phyloP scores from a whole-genome alignment of 2,329 filamentous ascomycete genomes.

The Cadophora malorum region DNA sequence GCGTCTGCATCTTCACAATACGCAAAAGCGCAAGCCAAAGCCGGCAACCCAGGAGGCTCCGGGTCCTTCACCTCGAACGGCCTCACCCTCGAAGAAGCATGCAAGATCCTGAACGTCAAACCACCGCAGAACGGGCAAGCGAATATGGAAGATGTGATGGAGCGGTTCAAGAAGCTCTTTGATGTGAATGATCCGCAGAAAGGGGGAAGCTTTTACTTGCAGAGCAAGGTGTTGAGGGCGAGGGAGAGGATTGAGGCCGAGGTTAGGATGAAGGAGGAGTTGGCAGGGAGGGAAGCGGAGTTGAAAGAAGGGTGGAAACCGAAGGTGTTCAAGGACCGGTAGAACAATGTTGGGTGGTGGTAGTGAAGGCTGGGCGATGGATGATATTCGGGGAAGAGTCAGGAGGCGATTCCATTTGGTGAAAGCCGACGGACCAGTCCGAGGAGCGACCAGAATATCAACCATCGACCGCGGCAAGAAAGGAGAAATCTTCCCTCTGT shows the following conservation, averaged over 20 bases:
- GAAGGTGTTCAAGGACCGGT: constrained; percentile 91
- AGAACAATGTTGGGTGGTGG: not conserved
- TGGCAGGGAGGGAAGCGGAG: constrained; percentile 77
- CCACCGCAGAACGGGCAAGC: constrained; percentile 80
- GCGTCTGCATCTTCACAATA: constrained; percentile 87
- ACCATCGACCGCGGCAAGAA: constrained; percentile 25
- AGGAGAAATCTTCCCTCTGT: constrained; percentile 45
- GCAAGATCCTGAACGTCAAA: constrained; percentile 95
- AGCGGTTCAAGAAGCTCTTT: constrained; percentile 92
- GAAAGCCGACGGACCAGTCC: not conserved
- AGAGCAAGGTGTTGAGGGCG: constrained; percentile 93
- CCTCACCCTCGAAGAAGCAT: constrained; percentile 94
- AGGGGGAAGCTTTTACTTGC: constrained; percentile 96
- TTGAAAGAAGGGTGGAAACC: constrained; percentile 88
- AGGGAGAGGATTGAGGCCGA: constrained; percentile 92
- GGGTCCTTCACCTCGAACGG: constrained; percentile 64
- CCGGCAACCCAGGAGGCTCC: constrained; percentile 52
- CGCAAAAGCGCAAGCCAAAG: constrained; percentile 72
- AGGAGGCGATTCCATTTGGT: constrained; percentile 4
- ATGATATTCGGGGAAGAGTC: constrained; percentile 9
- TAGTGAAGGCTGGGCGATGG: constrained; percentile 25
- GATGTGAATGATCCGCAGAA: constrained; percentile 95
- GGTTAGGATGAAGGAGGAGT: constrained; percentile 73
- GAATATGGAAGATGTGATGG: constrained; percentile 79
- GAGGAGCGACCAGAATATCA: not conserved